Evolutionary conservation across 495 filamentous ascomycete species (phyloP), one percentile per base, ranked within the genome.

Genomic region (Aspergillus cavernicola): DNA sequence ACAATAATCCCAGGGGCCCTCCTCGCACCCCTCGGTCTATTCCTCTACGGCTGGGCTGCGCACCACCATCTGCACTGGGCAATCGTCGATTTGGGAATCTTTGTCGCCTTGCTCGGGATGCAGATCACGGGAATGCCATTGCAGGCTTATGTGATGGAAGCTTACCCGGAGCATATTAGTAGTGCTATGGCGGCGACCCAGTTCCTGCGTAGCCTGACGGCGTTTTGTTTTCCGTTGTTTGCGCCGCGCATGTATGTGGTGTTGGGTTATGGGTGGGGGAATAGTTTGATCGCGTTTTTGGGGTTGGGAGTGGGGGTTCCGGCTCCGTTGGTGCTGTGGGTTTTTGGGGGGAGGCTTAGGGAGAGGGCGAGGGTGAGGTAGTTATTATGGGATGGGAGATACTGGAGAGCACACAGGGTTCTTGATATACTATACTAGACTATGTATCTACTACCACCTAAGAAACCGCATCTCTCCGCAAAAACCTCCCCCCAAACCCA

Each of bases 161-260:
- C 82, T 2, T 91, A 90, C 66, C 80, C 81, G 15, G 74, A 76
- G 6, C 92, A 79, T 65, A 85, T 87, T 2, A 87, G 88, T 6
- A 84, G 78, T 51, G 90, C 86, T 0, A 63, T 88, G 12, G 85
- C 75, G 0, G 86, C 89, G 1, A 74, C 73, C 2, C 79, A 82
- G 6, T 76, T 90, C 7, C 59, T 92, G 50, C 75, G 89, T 20
- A 80, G 72, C 20, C 38, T 90, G 15, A 80, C 83, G 1, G 87
- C 86, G 2, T 90, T 90, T 63, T 77, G 75, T 5, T 91, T 93
- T 49, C 88, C 88, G 13, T 69, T 93, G 4, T 91, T 91, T 57
- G 84, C 85, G 3, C 85, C 84, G 2, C 70, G 68, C n/a, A 44
- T 53, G 50, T 89, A 80, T 57, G 38, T 64, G 5, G 61, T 63